Percentiles rank a stretch among this genome's conserved stretches.
Evolutionary conservation across 2,329 filamentous ascomycete species (phyloP).

Genomic region (Chaetomiaceae sp.): DNA sequence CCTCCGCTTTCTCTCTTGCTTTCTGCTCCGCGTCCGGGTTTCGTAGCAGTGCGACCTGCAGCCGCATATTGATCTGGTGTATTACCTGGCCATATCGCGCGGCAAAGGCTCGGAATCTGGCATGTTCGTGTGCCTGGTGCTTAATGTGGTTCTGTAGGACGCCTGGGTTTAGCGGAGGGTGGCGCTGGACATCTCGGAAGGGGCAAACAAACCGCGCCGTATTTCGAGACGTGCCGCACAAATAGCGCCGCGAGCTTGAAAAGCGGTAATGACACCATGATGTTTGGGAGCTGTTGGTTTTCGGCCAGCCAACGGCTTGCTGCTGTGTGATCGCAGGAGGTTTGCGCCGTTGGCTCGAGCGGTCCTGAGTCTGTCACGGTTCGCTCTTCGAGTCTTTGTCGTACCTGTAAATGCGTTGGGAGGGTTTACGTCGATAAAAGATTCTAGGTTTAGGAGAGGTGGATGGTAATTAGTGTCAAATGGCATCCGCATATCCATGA

Average conservation of each 20-base stretch:
- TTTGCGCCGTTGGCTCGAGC: no score
- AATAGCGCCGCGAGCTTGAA: constrained; percentile 65
- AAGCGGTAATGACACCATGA: constrained; percentile 61
- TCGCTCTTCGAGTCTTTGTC: no score
- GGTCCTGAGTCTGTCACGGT: no score
- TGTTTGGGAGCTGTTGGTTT: constrained; percentile 8
- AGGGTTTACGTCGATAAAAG: no score
- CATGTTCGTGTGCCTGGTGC: constrained; percentile 60
- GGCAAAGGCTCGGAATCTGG: constrained; percentile 56
- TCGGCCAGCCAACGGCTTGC: neutral
- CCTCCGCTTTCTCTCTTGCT: constrained; percentile 58
- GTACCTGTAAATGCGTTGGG: no score
- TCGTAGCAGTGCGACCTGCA: constrained; percentile 56
- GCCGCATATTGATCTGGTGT: constrained; percentile 63
- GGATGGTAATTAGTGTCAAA: no score
- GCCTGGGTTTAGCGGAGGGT: neutral
- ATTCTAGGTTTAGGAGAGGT: no score
- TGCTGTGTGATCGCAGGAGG: no score
- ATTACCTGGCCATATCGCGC: constrained; percentile 60
- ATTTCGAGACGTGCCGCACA: constrained; percentile 63
- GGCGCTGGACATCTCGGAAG: no score
- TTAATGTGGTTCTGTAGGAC: constrained; percentile 60
- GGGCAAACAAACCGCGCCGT: constrained; percentile 55
- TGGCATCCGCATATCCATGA: no score
- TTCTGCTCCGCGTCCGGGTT: constrained; percentile 54